Conservation (phyloP, 148 eudicot species). For the Silene conica region DNA sequence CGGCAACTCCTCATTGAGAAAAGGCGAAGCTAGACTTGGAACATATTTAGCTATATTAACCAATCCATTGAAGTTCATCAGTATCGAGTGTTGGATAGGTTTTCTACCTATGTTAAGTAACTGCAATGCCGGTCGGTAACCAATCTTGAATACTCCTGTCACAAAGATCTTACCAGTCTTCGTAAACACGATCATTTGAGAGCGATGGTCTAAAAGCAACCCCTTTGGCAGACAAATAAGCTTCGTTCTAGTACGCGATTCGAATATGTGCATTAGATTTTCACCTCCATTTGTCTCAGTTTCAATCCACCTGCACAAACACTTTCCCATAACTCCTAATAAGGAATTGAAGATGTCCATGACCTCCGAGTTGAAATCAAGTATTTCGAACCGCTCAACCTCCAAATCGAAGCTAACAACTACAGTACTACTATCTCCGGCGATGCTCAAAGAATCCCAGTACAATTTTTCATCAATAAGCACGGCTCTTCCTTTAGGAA, state of each 20-base stretch:
- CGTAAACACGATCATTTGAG: too few relatives aligned
- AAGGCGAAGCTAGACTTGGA: conserved; percentile 13
- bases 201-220: too few relatives aligned
- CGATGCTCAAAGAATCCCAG: neutral
- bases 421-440: too few relatives aligned
- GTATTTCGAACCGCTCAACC: neutral
- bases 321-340: conserved; percentile 9
- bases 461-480: conserved; percentile 4
- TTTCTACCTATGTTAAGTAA: neutral
- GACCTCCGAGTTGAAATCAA: neutral
- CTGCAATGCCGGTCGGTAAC: neutral
- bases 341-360: too few relatives aligned
- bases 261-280: too few relatives aligned
- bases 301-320: neutral
- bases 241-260: too few relatives aligned
- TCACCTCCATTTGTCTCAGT: neutral
- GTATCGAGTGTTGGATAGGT: neutral
- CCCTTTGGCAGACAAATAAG: too few relatives aligned
- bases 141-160: too few relatives aligned
- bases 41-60: neutral
- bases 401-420: conserved; percentile 11
- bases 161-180: too few relatives aligned
- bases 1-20: too few relatives aligned
- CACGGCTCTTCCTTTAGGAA: neutral
- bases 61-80: neutral